Percentiles rank a stretch among this genome's conserved stretches.
Conservation (phyloP, 164 flowering plant species). For the Akebia trifoliata region DNA sequence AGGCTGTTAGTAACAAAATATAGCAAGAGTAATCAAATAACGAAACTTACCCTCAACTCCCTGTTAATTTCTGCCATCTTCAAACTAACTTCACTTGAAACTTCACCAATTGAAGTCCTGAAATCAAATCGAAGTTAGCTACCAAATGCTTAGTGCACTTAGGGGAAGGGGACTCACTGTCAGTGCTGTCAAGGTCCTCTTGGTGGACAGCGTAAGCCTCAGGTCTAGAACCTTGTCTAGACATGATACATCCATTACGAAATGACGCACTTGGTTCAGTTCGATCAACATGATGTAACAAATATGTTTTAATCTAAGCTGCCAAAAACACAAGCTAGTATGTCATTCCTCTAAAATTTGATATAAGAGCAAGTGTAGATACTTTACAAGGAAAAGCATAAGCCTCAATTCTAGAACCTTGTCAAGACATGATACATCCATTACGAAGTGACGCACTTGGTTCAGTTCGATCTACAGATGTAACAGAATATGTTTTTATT, state of each 20-base stretch:
- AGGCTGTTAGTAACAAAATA: no score
- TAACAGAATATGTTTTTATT: no score
- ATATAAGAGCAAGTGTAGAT: background rate
- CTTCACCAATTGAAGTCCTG: conserved; percentile 38
- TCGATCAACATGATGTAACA: conserved; percentile 35
- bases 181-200: conserved; percentile 23
- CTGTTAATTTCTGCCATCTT: conserved; percentile 29
- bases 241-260: conserved; percentile 52
- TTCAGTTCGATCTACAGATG: no score
- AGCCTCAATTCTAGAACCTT: background rate
- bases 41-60: conserved; percentile 25
- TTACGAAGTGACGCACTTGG: background rate
- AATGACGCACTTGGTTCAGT: conserved; percentile 42
- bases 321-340: background rate
- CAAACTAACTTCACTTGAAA: conserved; percentile 36
- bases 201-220: conserved; percentile 47
- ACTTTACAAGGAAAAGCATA: background rate
- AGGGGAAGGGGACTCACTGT: conserved; percentile 24
- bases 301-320: background rate
- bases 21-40: background rate
- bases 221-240: conserved; percentile 44
- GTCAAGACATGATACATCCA: background rate
- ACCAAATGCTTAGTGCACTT: background rate
- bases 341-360: background rate
- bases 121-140: conserved; percentile 52